Evolutionary conservation across 2,329 filamentous ascomycete species (phyloP).

Genomic region (Phymatotrichopsis omnivora): DNA sequence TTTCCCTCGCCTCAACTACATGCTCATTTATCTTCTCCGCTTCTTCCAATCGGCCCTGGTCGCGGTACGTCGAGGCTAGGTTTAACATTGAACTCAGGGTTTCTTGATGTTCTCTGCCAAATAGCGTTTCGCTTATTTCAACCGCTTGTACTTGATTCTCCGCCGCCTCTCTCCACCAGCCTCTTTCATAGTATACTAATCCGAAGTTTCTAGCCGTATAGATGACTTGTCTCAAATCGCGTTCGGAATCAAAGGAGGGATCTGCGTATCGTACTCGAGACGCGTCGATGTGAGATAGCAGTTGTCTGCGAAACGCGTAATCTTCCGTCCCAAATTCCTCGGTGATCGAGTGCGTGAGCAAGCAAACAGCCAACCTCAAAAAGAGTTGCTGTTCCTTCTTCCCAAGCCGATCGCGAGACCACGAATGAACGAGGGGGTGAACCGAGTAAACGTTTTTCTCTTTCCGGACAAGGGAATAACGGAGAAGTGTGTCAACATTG

Average conservation of each 20-base stretch:
- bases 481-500: not conserved
- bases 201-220: not conserved
- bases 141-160: not conserved
- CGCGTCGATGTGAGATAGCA: not conserved
- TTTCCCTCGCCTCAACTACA: slow-evolving; percentile 12
- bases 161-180: not conserved
- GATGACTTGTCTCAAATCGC: not conserved
- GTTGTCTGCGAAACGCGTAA: not conserved
- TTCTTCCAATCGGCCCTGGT: slow-evolving; percentile 12
- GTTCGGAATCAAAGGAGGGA: not conserved
- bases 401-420: not conserved
- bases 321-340: too few species aligned
- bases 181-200: not conserved
- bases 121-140: not conserved
- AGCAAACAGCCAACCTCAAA: not conserved
- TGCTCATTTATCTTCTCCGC: slow-evolving; percentile 15
- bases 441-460: not conserved
- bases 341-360: not conserved
- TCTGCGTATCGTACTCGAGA: too few species aligned
- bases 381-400: slow-evolving; percentile 1
- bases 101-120: slow-evolving; percentile 17
- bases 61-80: slow-evolving; percentile 4
- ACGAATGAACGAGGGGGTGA: not conserved
- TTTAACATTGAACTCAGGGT: slow-evolving; percentile 17
- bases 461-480: not conserved